Conservation (phyloP, 805 yeast genomes). For the Naumovozyma baii region DNA sequence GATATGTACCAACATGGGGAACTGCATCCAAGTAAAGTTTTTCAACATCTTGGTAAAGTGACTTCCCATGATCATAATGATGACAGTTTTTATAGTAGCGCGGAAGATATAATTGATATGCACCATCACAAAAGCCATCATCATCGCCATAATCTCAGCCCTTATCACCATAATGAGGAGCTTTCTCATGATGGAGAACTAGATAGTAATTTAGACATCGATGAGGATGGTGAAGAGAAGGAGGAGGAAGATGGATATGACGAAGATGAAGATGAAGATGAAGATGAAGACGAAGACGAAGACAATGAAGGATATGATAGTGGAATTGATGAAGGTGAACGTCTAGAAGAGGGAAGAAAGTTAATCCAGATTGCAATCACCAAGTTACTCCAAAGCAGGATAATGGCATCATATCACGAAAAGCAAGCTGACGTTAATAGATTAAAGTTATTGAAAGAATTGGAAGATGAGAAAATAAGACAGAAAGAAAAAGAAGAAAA, state of each 20-base stretch:
- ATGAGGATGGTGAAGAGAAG: constrained; percentile 5
- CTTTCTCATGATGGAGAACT: constrained; percentile 11
- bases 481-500: constrained; percentile 58
- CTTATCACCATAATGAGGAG: constrained; percentile 8
- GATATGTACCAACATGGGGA: neutral
- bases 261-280: constrained; percentile 10
- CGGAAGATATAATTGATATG: constrained; percentile 1
- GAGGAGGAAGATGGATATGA: constrained; percentile 11
- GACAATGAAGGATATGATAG: constrained; percentile 28
- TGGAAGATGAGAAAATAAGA: constrained; percentile 59
- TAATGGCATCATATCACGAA: constrained; percentile 68
- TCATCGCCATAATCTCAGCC: constrained; percentile 4
- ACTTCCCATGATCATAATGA: neutral
- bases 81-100: too few species aligned
- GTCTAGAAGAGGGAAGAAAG: constrained; percentile 69
- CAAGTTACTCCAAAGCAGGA: constrained; percentile 61
- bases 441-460: constrained; percentile 50
- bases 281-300: constrained; percentile 12
- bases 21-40: neutral
- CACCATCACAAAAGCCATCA: constrained; percentile 7
- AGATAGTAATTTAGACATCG: constrained; percentile 1
- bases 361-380: constrained; percentile 74
- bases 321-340: constrained; percentile 47
- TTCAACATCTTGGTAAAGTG: neutral
- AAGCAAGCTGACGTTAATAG: constrained; percentile 70